These are phyloP conservation scores for Penicillium expansum DNA, from an alignment of 2,329 filamentous ascomycete species.

Conservation along the genomic window DNA sequence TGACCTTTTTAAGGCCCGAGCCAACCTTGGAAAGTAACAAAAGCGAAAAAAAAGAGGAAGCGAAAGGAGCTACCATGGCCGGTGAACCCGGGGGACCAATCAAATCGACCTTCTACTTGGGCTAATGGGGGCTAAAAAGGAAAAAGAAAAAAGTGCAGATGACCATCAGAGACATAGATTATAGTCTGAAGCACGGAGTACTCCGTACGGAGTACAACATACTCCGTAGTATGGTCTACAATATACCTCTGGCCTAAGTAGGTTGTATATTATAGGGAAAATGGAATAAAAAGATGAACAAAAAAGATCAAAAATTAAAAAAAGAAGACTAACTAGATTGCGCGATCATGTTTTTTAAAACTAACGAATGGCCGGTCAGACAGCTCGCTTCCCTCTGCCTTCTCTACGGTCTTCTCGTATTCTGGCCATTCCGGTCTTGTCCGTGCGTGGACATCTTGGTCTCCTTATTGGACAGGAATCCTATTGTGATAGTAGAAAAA, in stretches of 20 bases:
- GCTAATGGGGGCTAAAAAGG: conserved; percentile 2
- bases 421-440: conserved; percentile 21
- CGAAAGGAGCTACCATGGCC: neutral
- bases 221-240: neutral
- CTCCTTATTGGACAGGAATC: conserved; percentile 18
- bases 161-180: neutral
- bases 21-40: neutral
- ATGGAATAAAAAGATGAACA: neutral
- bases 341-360: neutral
- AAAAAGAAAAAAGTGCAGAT: neutral
- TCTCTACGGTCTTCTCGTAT: conserved; percentile 19
- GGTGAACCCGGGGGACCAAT: conserved; percentile 2
- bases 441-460: conserved; percentile 14
- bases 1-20: neutral
- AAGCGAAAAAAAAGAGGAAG: neutral
- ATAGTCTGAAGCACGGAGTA: neutral
- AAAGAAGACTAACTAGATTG: neutral
- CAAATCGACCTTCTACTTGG: neutral
- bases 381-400: conserved; percentile 24
- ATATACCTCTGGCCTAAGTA: neutral
- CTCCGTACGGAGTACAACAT: neutral
- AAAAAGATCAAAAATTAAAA: neutral
- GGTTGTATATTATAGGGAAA: neutral
- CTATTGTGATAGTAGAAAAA: conserved; percentile 4
- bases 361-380: conserved; percentile 11